These are phyloP conservation scores for Erodium chrysanthum DNA, from an alignment of 441 rosid species.

Conservation along the genomic window DNA sequence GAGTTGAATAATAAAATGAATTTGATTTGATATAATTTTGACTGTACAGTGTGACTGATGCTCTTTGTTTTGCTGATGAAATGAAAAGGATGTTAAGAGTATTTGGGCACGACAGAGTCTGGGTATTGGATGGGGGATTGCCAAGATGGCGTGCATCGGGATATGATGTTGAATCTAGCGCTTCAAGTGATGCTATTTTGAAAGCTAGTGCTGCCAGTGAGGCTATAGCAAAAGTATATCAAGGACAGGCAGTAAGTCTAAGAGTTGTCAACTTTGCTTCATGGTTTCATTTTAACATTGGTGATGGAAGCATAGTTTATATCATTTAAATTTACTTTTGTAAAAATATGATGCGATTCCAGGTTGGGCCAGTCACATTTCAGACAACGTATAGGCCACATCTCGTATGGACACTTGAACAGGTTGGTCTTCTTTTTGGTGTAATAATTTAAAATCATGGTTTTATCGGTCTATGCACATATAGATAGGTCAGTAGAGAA, in stretches of 20 bases:
- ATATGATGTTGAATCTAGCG: slow-evolving; percentile 26
- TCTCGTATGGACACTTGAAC: slow-evolving; percentile 13
- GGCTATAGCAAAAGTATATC: slow-evolving; percentile 23
- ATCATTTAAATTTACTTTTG: neutral
- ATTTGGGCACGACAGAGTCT: neutral
- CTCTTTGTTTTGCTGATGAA: neutral
- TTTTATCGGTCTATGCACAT: neutral
- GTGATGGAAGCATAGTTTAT: neutral
- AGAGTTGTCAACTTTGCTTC: neutral
- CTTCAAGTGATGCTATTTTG: slow-evolving; percentile 24
- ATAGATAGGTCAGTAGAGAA: neutral
- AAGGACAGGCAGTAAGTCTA: slow-evolving; percentile 19
- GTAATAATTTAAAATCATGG: neutral
- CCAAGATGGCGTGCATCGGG: slow-evolving; percentile 26
- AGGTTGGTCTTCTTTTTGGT: slow-evolving; percentile 10
- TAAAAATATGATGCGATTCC: neutral
- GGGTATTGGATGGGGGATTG: slow-evolving; percentile 23
- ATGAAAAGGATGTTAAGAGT: slow-evolving; percentile 24
- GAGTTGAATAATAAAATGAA: neutral
- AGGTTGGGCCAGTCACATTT: slow-evolving; percentile 22
- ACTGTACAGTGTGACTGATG: neutral
- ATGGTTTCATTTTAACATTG: neutral
- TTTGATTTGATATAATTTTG: neutral
- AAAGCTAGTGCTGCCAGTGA: slow-evolving; percentile 28
- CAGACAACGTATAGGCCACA: slow-evolving; percentile 20